Evolutionary conservation across 2,329 filamentous ascomycete species (phyloP), one percentile per base, ranked within the genome.

Genomic region (Claviceps purpurea): DNA sequence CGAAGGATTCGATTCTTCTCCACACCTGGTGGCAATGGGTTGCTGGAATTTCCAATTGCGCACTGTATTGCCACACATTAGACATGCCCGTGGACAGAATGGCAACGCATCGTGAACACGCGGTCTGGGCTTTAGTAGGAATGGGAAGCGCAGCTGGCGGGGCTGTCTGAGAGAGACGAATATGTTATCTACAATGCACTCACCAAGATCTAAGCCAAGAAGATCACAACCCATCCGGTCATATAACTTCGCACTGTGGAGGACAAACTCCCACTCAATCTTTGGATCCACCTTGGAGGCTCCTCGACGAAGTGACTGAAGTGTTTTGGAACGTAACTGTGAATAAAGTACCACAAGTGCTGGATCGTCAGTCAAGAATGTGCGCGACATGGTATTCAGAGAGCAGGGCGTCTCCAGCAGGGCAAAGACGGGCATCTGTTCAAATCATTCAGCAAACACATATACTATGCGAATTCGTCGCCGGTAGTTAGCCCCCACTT

Each of bases 181-280:
- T 6, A 20, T 20, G 46, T 14, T 20, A 37, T 46, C 40, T 18
- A 20, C 26, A 26, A 30, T 71, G 22, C 45, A 54, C 71, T 66
- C 74, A 86, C 84, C 85, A 5, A 97, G 72, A 60, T 94, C 88
- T 4, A 97, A 72, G 1, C 90, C 93, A 0, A 97, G 77, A 8
- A 95, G 68, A 66, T 96, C 91, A 62, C 93, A 95, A 3, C 93
- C 91, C 90, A 93, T 96, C 8, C 88, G 84, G 64, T 86, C 85
- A 62, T 90, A 97, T 18, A 93, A 73, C 51, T 82, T 77, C 16
- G 89, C 88, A 50, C 88, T 95, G 59, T 93, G 88, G 22, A 95
- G 71, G 1, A 96, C 82, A 64, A 96, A 95, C 37, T 86, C 81
- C 87, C 88, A 95, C 67, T 96, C 90, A 4, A 84, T 82, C 56